Percentiles rank a stretch among this genome's conserved stretches.
Evolutionary conservation across 2,329 filamentous ascomycete species (phyloP).

Genomic region (Thelonectria olida): DNA sequence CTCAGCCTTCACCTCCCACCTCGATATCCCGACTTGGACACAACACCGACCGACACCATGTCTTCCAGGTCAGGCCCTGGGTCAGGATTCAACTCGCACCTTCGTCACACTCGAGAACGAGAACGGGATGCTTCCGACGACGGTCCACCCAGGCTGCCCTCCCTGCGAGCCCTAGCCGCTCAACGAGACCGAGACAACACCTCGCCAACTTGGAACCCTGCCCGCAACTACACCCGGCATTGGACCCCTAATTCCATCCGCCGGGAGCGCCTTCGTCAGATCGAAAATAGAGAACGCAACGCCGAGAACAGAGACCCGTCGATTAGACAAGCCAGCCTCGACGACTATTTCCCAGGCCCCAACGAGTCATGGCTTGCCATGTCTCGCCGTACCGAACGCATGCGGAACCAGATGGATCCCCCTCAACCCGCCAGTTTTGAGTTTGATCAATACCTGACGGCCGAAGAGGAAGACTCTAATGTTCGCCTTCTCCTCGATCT

Average conservation of each 20-base stretch:
- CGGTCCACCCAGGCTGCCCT: constrained; percentile 45
- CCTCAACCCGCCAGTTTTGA: constrained; percentile 44
- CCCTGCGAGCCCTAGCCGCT: constrained; percentile 43
- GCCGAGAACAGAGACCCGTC: constrained; percentile 37
- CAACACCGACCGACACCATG: constrained; percentile 34
- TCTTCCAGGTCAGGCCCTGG: constrained; percentile 45
- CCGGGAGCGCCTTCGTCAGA: constrained; percentile 48
- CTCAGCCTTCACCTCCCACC: background rate
- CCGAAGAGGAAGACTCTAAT: constrained; percentile 55
- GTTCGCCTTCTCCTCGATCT: constrained; percentile 54
- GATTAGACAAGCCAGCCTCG: constrained; percentile 16
- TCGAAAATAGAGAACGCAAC: constrained; percentile 40
- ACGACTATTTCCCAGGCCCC: constrained; percentile 41
- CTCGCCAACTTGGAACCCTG: constrained; percentile 31
- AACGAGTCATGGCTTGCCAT: constrained; percentile 40
- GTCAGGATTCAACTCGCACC: constrained; percentile 42
- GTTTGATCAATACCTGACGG: constrained; percentile 44
- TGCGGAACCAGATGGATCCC: constrained; percentile 35
- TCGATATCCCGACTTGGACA: background rate
- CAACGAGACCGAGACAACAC: constrained; percentile 42
- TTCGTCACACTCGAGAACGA: constrained; percentile 42
- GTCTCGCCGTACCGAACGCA: constrained; percentile 37
- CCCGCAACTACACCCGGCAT: constrained; percentile 33
- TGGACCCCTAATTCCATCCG: constrained; percentile 39
- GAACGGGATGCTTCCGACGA: constrained; percentile 34